Evolutionary conservation across 345 rosid genomes (phyloP), one percentile per base, ranked within the genome.

Genomic region (Populus davidiana): DNA sequence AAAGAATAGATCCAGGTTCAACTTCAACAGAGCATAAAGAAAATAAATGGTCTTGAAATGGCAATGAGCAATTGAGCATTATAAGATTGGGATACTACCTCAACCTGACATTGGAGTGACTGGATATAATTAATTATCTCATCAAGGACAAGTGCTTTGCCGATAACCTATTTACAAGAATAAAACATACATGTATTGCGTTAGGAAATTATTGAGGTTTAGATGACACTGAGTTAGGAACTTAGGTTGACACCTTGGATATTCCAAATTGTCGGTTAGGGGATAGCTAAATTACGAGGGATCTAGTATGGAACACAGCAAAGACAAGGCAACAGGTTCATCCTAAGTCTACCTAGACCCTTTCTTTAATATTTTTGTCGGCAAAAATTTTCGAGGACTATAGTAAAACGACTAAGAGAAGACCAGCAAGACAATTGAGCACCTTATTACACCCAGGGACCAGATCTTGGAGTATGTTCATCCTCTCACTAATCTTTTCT

Each of bases 401-500:
- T 7, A 49, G 72, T 21, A 77, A 77, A 35, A 65, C 8, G 4
- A 70, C 74, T 56, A 43, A 12, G 61, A 47, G 62, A 56, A 41
- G 77, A 75, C 61, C 65, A 5, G 39, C 2, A 50, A 5, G 72
- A 62, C 23, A 6, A 47, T 35, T 18, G 70, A 61, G 82, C 41
- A 93, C 98, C 92, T 94, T 92, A 76, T 91, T 90, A 85, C 97
- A 92, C 67, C 97, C 97, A n/a, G 97, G 98, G 9, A 94, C 98
- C 86, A 94, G 81, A 79, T 92, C 98, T 86, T 92, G 97, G 66
- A 91, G 94, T 72, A 89, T 88, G 82, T 86, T 92, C 97, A 94
- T 94, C 88, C 98, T 87, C 79, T 94, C 98, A 44, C 98, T 85
- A 63, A 94, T 92, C 80, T 91, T 94, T 78, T 94, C 97, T 87